A percentile compares a stretch with the other conserved stretches of the same genome.
These are phyloP conservation scores for Trichoderma orchidacearum DNA, from an alignment of 495 filamentous ascomycete genomes.

Conservation along the genomic window DNA sequence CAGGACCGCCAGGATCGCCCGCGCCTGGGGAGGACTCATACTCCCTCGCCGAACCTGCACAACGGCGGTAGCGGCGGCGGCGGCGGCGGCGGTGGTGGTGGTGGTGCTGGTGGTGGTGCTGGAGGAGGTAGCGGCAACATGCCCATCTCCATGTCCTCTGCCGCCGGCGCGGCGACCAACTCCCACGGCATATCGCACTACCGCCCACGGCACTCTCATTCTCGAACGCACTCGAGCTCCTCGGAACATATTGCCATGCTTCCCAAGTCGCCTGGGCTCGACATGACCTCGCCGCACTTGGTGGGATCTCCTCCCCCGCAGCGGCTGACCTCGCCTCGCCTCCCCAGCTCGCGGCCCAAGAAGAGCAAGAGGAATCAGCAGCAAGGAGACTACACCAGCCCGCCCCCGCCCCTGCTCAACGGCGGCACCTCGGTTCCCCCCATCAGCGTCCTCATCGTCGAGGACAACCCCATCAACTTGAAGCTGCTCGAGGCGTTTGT, in stretches of 20 bases:
- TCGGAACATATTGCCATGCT: constrained; percentile 18
- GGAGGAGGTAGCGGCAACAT: not conserved
- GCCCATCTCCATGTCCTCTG: not conserved
- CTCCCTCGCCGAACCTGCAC: constrained; percentile 59
- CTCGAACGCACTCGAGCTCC: constrained; percentile 39
- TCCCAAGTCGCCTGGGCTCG: constrained; percentile 18
- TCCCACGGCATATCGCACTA: not conserved
- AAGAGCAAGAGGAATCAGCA: constrained; percentile 29
- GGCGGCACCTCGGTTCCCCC: constrained; percentile 65
- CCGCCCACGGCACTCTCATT: constrained; percentile 7
- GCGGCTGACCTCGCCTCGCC: constrained; percentile 45
- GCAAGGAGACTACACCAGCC: constrained; percentile 17
- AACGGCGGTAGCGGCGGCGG: constrained; percentile 10
- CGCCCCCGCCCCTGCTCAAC: constrained; percentile 58
- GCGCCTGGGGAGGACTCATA: not conserved
- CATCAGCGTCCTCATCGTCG: constrained; percentile 94
- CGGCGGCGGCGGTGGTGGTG: not conserved
- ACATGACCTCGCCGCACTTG: constrained; percentile 35
- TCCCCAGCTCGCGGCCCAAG: constrained; percentile 28
- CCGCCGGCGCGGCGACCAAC: constrained; percentile 3
- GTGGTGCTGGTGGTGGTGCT: constrained; percentile 1
- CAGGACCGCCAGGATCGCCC: not conserved
- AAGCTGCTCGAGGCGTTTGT: constrained; percentile 89
- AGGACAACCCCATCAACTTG: constrained; percentile 97
- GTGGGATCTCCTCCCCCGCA: constrained; percentile 36